These are phyloP conservation scores for Alnus glutinosa DNA, from an alignment of 306 rosid species.

Conservation along the genomic window DNA sequence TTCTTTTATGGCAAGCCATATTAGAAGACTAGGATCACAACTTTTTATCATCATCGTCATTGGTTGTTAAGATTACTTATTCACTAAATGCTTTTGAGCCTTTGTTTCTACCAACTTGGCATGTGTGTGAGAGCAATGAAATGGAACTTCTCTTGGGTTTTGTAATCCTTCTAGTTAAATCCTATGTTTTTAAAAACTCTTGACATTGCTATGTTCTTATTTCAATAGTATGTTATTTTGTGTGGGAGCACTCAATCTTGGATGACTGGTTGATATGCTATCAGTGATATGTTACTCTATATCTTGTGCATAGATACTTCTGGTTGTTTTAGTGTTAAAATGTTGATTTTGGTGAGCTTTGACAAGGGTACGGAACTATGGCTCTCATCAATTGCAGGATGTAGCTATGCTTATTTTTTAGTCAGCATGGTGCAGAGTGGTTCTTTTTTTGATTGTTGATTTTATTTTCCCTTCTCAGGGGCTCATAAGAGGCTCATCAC, in stretches of 20 bases:
- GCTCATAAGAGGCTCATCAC: slow-evolving; percentile 87
- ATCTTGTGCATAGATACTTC: background rate
- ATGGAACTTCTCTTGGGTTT: background rate
- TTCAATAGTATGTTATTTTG: background rate
- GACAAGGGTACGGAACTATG: background rate
- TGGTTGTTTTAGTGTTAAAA: background rate
- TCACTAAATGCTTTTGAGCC: background rate
- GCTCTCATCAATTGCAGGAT: background rate
- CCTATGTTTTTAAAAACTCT: background rate
- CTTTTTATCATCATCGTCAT: background rate
- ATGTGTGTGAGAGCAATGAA: background rate
- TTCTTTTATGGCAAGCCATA: background rate
- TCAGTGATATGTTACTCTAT: background rate
- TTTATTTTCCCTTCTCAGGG: slow-evolving; percentile 47
- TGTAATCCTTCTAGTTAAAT: background rate
- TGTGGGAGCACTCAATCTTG: background rate
- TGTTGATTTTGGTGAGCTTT: background rate
- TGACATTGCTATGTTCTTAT: background rate
- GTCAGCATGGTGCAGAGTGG: slow-evolving; percentile 3
- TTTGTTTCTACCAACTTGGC: slow-evolving; percentile 3
- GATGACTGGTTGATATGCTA: background rate
- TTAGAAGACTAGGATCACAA: background rate
- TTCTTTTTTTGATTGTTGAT: slow-evolving; percentile 24
- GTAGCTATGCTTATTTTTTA: background rate
- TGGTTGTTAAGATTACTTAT: background rate